These are phyloP conservation scores for Talaromyces sp. DNA, from an alignment of 2,329 filamentous ascomycete species.

Conservation along the genomic window DNA sequence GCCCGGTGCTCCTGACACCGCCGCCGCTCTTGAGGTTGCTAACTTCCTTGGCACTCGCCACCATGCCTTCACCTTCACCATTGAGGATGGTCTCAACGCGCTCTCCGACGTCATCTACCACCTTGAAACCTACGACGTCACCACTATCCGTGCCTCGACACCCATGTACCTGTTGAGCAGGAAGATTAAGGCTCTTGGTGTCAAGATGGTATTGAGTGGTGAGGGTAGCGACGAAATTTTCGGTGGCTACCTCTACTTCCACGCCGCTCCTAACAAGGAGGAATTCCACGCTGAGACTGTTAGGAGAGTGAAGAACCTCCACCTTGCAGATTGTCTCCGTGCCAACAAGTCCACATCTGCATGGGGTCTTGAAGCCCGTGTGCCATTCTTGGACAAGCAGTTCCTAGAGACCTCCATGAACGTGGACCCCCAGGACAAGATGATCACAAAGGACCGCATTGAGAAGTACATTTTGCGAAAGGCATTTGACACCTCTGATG, in stretches of 20 bases:
- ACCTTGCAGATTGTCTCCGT: conserved; percentile 90
- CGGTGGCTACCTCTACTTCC: conserved; percentile 98
- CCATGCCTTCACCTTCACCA: conserved; percentile 96
- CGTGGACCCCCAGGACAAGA: conserved; percentile 91
- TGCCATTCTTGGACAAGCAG: conserved; percentile 96
- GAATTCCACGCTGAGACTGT: conserved; percentile 97
- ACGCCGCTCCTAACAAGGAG: conserved; percentile 82
- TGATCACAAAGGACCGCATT: conserved; percentile 84
- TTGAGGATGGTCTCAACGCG: conserved; percentile 94
- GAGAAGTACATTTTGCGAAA: conserved; percentile 99
- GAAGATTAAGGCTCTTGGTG: conserved; percentile 99
- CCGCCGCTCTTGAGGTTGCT: conserved; percentile 87
- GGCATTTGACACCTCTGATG: conserved; percentile 89
- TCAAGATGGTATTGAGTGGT: conserved; percentile 98
- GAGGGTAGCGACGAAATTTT: conserved; percentile 99
- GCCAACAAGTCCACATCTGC: conserved; percentile 99
- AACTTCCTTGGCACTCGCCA: conserved; percentile 97
- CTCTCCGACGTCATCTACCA: conserved; percentile 97
- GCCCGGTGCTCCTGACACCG: conserved; percentile 85
- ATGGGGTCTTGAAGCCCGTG: conserved; percentile 96
- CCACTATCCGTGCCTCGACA: conserved; percentile 95
- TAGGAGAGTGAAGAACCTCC: conserved; percentile 90
- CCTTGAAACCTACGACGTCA: conserved; percentile 96
- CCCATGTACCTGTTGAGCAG: conserved; percentile 97
- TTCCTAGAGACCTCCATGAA: conserved; percentile 93